Evolutionary conservation across 1,284 basidiomycete species (phyloP), one percentile per base, ranked within the genome.

Genomic region (Tilletia horrida): DNA sequence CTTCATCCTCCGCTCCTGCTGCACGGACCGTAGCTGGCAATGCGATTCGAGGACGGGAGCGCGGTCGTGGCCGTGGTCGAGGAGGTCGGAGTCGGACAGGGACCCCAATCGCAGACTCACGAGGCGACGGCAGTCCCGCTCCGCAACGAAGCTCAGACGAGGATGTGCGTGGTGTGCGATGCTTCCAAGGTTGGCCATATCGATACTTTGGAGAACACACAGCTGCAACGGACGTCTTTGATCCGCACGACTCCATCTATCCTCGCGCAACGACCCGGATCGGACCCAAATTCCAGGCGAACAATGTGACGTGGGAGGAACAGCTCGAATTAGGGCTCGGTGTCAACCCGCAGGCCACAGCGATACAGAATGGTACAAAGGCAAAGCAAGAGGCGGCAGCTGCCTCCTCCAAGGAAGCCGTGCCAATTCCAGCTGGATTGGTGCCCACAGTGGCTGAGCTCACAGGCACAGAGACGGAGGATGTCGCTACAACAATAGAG

Each of bases 191-290:
- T 86, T 97, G 93, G 93, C 92, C 92, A 1, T 96, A 93, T 84
- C 86, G 93, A 68, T 97, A 97, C 83, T 97, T 97, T 83, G 93
- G 93, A 14, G 87, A 91, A 83, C 90, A 94, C 83, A 96, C 93
- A 1, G 87, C 90, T 43, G 93, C 92, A 25, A 72, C 68, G 52
- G 68, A 76, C 67, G 71, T 73, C 14, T 68, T 78, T 90, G 93
- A 96, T 85, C 88, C 91, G 44, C 91, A 97, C 82, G 94, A 97
- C 84, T 87, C 92, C 66, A 95, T 96, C 81, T 97, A 93, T 82
- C 93, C 93, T 67, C 89, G 92, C 62, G 88, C 91, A 7, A 90
- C 91, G 1, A 93, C 91, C 16, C 88, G 94, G 18, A 86, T 92
- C 27, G 93, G 93, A 3, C 86, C 88, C 63, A 93, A 91, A 78